Base-by-base conservation (phyloP, 352 stramenopile genomes). In the Phytophthora podocarpi region DNA sequence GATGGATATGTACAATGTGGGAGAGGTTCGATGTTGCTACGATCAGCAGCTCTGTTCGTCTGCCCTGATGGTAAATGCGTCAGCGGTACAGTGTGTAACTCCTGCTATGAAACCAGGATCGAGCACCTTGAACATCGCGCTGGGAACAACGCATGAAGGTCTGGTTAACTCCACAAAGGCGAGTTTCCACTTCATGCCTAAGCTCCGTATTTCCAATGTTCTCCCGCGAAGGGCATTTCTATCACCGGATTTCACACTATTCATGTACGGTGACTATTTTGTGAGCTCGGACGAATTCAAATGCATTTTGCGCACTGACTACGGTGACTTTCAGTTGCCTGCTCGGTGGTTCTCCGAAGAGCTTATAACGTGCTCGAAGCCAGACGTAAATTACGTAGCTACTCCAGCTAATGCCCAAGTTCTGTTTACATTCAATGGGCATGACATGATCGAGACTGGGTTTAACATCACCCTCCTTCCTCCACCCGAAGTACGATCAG, bases 381-480 rank as follows among this genome's bases (percentile, higher is more conserved):
- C 27, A 1, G 34, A 51, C 4, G 26, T n/a, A 7, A n/a, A 16
- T 20, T 15, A 8, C 5, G 6, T 51, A 16, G 12, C 5, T 43
- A 24, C 27, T 23, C 41, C 59, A 31, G 13, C 20, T 18, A 30
- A 64, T 11, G 65, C 66, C 7, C 39, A 75, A 49, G 42, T 82
- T 12, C n/a, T 77, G 0, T 4, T 85, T 43, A 35, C 42, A 26
- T 11, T 56, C 23, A 57, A 65, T 23, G 50, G 46, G 4, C 15
- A 63, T 9, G 70, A 67, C 6, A 26, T 49, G 6, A 42, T 75
- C 8, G 41, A 48, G 7, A 70, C 72, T 7, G 70, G 72, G 1
- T 73, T 79, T 26, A 82, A 85, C 21, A n/a, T 82, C 26, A 79
- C 70, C 0, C 41, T 82, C 8, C 32, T 76, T 26, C 53, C 16